Conservation (phyloP, 1,284 basidiomycete species). For the Tetrapyrgos nigripes region DNA sequence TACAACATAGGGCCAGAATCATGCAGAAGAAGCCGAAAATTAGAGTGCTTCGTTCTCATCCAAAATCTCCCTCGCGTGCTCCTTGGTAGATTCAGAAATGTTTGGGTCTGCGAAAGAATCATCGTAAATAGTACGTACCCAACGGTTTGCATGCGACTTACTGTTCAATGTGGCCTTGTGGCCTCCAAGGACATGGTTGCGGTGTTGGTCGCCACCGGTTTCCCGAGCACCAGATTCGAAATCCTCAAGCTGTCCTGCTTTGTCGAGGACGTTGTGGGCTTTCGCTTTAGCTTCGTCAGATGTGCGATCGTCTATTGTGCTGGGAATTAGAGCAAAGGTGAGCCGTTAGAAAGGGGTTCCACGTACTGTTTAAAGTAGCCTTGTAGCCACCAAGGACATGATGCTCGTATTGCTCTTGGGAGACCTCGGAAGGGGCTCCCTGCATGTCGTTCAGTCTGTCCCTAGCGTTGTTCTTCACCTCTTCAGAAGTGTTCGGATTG, state of each 20-base stretch:
- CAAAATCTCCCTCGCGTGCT: no score
- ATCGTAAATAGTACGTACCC: no score
- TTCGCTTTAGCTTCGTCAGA: slow-evolving; percentile 18
- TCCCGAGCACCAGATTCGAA: not conserved
- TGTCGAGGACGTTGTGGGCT: slow-evolving; percentile 20
- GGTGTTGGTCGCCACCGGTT: not conserved
- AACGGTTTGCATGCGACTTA: not conserved
- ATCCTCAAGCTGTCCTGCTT: slow-evolving; percentile 10
- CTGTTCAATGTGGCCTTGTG: not conserved
- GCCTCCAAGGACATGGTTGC: not conserved
- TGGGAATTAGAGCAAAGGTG: not conserved
- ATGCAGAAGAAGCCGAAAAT: no score
- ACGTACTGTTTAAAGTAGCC: not conserved
- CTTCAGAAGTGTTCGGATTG: slow-evolving; percentile 40
- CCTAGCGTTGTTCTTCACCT: slow-evolving; percentile 18
- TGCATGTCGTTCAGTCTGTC: not conserved
- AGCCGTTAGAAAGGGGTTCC: not conserved
- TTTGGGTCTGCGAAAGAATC: no score
- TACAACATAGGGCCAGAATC: no score
- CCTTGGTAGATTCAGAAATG: no score
- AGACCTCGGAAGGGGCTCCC: not conserved
- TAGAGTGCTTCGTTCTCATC: no score
- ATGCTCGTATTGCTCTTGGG: not conserved
- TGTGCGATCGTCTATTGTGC: slow-evolving; percentile 19
- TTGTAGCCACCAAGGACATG: not conserved